Evolutionary conservation across 768 basidiomycete genomes (phyloP).

Genomic region (Tricholoma matsutake): DNA sequence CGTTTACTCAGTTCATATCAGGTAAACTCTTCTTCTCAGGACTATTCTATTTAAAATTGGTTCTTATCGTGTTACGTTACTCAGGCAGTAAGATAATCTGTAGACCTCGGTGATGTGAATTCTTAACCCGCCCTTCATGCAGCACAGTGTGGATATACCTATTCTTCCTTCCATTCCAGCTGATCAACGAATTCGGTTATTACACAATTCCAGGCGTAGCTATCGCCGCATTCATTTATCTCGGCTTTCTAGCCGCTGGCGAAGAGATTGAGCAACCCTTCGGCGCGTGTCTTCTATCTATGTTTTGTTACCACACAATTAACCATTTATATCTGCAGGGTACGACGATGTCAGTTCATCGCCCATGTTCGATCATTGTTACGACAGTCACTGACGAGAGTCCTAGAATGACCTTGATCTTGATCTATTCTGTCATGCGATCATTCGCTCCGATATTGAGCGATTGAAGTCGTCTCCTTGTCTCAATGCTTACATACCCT

Average conservation of each 20-base stretch:
- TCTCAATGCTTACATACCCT: constrained; percentile 39
- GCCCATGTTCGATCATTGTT: neutral
- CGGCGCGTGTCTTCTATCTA: constrained; percentile 32
- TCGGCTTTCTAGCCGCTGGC: constrained; percentile 73
- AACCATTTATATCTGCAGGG: constrained; percentile 28
- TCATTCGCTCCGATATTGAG: constrained; percentile 56
- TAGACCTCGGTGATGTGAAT: neutral
- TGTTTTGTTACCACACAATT: neutral
- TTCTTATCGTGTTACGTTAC: neutral
- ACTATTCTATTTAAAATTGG: neutral
- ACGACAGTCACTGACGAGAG: neutral
- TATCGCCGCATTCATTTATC: constrained; percentile 67
- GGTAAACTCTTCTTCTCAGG: constrained; percentile 25
- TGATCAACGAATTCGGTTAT: constrained; percentile 59
- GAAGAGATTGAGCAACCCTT: constrained; percentile 72
- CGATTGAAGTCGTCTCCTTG: constrained; percentile 50
- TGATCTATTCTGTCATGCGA: constrained; percentile 57
- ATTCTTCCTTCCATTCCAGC: constrained; percentile 76
- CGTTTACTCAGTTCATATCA: constrained; percentile 63
- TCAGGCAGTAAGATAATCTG: constrained; percentile 28
- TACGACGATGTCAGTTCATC: constrained; percentile 51
- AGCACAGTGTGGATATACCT: constrained; percentile 72
- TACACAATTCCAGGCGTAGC: constrained; percentile 64
- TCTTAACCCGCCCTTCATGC: neutral
- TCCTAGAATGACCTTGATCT: constrained; percentile 63